Evolutionary conservation across 495 filamentous ascomycete genomes (phyloP).

Genomic region (Venustampulla echinocandica): DNA sequence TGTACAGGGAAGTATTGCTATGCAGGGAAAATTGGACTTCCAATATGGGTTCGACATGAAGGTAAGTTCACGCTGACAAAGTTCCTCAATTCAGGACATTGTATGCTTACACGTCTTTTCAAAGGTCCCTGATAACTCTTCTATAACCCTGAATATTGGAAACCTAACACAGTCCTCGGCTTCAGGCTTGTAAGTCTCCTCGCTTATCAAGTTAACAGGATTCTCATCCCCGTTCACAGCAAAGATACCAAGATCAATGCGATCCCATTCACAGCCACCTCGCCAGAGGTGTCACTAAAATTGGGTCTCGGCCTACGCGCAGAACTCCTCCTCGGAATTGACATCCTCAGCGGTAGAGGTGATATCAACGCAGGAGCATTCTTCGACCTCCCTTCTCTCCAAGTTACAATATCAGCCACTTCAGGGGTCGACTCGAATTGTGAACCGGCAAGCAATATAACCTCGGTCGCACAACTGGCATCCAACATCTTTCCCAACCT

Average conservation of each 20-base stretch:
- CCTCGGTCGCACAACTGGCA: background rate
- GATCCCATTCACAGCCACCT: slow-evolving; percentile 2
- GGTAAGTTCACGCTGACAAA: background rate
- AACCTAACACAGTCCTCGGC: background rate
- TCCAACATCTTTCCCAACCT: slow-evolving; percentile 2
- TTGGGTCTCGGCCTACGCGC: background rate
- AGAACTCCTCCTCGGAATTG: background rate
- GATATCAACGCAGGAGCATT: background rate
- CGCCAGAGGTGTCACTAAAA: background rate
- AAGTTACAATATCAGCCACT: background rate
- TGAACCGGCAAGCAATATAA: background rate
- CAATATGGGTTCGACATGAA: slow-evolving; percentile 3
- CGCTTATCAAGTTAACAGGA: background rate
- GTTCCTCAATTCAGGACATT: background rate
- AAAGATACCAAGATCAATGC: background rate
- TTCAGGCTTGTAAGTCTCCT: background rate
- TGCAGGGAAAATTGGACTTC: background rate
- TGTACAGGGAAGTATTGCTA: background rate
- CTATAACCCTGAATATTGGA: background rate
- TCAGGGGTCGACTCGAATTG: background rate
- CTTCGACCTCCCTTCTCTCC: slow-evolving; percentile 1
- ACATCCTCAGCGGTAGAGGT: background rate
- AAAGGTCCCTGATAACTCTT: background rate
- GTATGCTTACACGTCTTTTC: too few relatives aligned
- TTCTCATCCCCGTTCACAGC: background rate